phyloP scores from a whole-genome alignment of 2,329 filamentous ascomycete genomes.

The Diaporthe humulicola region DNA sequence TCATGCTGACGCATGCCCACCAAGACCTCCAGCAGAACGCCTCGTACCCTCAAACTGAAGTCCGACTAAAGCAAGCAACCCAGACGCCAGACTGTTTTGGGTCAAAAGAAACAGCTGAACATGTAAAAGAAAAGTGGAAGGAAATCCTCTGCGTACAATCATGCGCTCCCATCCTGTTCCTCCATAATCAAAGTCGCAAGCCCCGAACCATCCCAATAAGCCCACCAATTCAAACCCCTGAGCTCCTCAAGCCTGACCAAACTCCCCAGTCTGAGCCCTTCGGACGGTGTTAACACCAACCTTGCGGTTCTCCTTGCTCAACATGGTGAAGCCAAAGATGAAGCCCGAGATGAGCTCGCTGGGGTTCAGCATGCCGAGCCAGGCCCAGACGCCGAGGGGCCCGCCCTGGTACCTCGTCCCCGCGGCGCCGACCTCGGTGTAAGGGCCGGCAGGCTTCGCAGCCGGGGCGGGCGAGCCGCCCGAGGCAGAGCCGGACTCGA shows the following conservation, averaged over 20 bases:
- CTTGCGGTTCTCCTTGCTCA: constrained; percentile 37
- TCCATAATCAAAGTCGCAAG: not conserved
- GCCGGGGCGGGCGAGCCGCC: not conserved
- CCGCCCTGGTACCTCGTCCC: constrained; percentile 45
- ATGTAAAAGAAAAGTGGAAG: not conserved
- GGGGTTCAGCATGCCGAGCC: constrained; percentile 42
- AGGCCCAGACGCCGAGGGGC: constrained; percentile 42
- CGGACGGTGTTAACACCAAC: constrained; percentile 28
- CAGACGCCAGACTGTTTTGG: not conserved
- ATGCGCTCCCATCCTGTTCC: not conserved
- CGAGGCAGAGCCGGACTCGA: not conserved
- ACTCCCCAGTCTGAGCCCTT: constrained; percentile 36
- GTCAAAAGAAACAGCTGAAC: not conserved
- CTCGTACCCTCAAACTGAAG: not conserved
- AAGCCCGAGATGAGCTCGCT: constrained; percentile 41
- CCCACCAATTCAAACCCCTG: too few relatives aligned
- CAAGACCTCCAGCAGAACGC: not conserved
- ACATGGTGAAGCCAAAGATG: constrained; percentile 37
- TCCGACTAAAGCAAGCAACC: not conserved
- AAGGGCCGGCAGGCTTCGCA: constrained; percentile 9
- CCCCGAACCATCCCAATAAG: not conserved
- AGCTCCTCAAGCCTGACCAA: not conserved
- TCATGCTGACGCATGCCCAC: not conserved
- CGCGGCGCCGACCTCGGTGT: constrained; percentile 30
- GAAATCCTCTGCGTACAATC: too few relatives aligned